These are phyloP conservation scores for Mortierella polycephala DNA, from an alignment of 371 early-diverging fungal genomes.

Conservation along the genomic window DNA sequence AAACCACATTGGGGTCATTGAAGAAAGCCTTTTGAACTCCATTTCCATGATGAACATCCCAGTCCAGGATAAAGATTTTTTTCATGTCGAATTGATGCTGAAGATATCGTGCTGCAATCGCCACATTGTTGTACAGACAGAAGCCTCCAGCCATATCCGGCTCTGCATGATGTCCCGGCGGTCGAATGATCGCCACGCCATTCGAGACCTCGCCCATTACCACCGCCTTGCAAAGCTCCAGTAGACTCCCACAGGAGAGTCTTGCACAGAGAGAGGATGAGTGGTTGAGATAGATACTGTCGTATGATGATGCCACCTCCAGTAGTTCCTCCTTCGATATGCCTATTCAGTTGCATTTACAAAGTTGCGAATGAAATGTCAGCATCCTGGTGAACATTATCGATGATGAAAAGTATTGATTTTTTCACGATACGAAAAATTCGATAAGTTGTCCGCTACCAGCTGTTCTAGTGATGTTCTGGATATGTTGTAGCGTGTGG, in stretches of 20 bases:
- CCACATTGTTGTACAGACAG: conserved; percentile 91
- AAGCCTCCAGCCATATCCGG: conserved; percentile 81
- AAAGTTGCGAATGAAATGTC: neutral
- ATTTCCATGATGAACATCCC: conserved; percentile 97
- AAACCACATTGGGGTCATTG: conserved; percentile 80
- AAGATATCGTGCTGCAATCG: conserved; percentile 79
- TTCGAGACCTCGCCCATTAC: conserved; percentile 70
- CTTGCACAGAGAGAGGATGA: conserved; percentile 70
- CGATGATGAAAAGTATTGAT: too few species aligned
- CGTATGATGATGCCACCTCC: conserved; percentile 57
- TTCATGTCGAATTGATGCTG: conserved; percentile 57
- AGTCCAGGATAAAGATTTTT: conserved; percentile 87
- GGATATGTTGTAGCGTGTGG: conserved; percentile 66
- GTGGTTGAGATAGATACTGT: conserved; percentile 79
- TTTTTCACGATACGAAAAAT: neutral
- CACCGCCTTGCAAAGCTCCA: conserved; percentile 78
- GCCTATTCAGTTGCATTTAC: conserved; percentile 10
- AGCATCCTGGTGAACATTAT: neutral
- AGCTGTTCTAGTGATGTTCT: conserved; percentile 52
- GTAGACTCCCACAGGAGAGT: conserved; percentile 80
- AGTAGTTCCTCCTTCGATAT: conserved; percentile 46
- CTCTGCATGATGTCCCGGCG: conserved; percentile 95
- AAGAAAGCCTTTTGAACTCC: conserved; percentile 90
- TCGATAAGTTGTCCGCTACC: conserved; percentile 39
- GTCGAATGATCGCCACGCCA: conserved; percentile 88